Percentiles rank a stretch among this genome's conserved stretches.
Evolutionary conservation across 1,139 yeast species (phyloP).

Genomic region (Torulaspora globosa): DNA sequence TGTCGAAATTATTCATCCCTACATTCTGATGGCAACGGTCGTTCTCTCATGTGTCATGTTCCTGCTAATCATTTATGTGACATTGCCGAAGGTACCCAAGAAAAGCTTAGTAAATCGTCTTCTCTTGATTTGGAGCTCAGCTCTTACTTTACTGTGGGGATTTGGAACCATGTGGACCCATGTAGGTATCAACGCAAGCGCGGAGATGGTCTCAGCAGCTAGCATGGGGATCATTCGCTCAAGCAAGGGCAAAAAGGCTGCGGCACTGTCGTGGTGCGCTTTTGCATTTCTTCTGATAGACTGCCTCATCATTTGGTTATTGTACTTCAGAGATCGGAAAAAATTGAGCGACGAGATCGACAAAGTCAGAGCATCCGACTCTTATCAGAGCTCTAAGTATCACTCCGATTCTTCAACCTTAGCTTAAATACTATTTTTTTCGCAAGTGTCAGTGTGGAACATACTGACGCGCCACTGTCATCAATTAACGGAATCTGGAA

Average conservation of each 20-base stretch:
- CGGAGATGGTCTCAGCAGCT: conserved; percentile 45
- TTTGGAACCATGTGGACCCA: conserved; percentile 66
- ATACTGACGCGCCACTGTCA: conserved; percentile 4
- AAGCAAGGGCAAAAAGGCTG: conserved; percentile 51
- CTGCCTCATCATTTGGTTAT: conserved; percentile 33
- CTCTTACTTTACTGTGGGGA: conserved; percentile 55
- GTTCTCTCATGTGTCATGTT: conserved; percentile 45
- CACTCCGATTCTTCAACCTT: conserved; percentile 22
- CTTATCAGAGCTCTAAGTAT: conserved; percentile 9
- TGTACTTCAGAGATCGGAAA: conserved; percentile 35
- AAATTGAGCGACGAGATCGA: conserved; percentile 32
- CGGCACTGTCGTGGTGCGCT: conserved; percentile 58
- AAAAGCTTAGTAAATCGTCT: conserved; percentile 38
- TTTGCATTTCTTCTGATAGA: conserved; percentile 46
- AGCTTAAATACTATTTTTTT: conserved; percentile 9
- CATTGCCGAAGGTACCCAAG: conserved; percentile 49
- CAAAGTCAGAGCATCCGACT: conserved; percentile 11
- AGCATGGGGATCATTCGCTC: conserved; percentile 50
- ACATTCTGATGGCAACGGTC: conserved; percentile 48
- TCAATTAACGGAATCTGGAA: neutral
- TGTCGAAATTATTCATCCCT: conserved; percentile 49
- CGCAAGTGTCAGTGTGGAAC: conserved; percentile 2
- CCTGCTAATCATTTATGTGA: conserved; percentile 42
- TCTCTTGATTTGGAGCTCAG: conserved; percentile 40
- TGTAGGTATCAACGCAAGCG: conserved; percentile 52